phyloP scores from a whole-genome alignment of 164 flowering plant genomes.

The Echeveria elegans region DNA sequence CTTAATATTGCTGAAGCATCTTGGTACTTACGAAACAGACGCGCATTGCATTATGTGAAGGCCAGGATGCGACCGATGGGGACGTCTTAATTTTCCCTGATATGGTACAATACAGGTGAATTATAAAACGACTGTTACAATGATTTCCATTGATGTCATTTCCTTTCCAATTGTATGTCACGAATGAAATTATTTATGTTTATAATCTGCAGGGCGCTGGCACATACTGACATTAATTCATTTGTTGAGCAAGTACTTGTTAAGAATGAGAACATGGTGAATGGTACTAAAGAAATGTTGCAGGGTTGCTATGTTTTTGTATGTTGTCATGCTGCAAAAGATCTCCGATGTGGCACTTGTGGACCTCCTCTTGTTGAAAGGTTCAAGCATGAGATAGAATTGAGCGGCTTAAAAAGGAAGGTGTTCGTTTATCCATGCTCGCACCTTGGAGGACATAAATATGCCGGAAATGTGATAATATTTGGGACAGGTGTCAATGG shows the following conservation, averaged over 20 bases:
- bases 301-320: conserved; percentile 73
- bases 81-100: conserved; percentile 96
- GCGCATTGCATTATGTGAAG: conserved; percentile 90
- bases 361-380: conserved; percentile 70
- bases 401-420: conserved; percentile 50
- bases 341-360: conserved; percentile 90
- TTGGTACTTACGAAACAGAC: conserved; percentile 32
- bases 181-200: conserved; percentile 10
- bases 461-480: conserved; percentile 88
- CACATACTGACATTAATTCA: conserved; percentile 90
- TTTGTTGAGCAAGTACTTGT: conserved; percentile 96
- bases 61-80: conserved; percentile 92
- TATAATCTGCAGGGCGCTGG: conserved; percentile 69
- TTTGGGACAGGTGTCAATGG: conserved; percentile 49
- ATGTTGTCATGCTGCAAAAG: conserved; percentile 83
- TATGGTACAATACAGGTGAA: conserved; percentile 93
- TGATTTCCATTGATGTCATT: not conserved
- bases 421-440: conserved; percentile 89
- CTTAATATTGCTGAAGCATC: too few relatives aligned
- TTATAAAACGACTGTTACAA: not conserved
- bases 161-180: not conserved
- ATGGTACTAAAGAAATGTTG: conserved; percentile 68
- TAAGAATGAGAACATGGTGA: conserved; percentile 77
- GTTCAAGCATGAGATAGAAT: conserved; percentile 72
- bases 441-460: conserved; percentile 87